Base-by-base conservation (phyloP, 78 protist species). In the Reticulomyxa filosa region DNA sequence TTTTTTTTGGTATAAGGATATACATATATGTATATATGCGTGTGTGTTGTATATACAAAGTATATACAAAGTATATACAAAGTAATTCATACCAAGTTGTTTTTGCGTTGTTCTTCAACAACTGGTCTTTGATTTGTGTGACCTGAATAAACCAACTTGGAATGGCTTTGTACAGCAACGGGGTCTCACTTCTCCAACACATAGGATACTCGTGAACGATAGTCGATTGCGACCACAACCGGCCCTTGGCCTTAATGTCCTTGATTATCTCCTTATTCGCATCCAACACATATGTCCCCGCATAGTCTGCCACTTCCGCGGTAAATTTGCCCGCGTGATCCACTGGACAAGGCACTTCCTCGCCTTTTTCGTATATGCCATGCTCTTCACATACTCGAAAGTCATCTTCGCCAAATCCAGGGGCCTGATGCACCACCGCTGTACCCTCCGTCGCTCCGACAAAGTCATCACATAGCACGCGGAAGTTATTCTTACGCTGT, bases 331-430 rank as follows among this genome's bases (percentile, higher is more conserved):
- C 99, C 55, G 66, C 72, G 30, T 57, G 89, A 74, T 97, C 96
- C 67, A 97, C 85, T 1, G 99, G 97, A 74, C 95, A 84, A 50
- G 75, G 78, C 32, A 67, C 69, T 38, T 34, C 67, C 68, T 67
- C 91, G 7, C 34, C 55, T 66, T 69, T 65, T 4, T 2, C 38
- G 57, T 88, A 73, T 65, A 95, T 62, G 11, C 83, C 86, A 63
- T 52, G 13, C 22, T 30, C 57, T 35, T 83, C 30, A 79, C 98
- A 87, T 10, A 82, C 97, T 13, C 90, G 77, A 81, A 67, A 86
- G 85, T 96, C 99, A 74, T 96, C 99, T 74, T 96, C 99, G 57
- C 99, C 99, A 70, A 86, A 94, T 27, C 83, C 92, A 30, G 99
- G 99, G 3, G 98, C 98, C 38, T 72, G 57, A 76, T 97, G 99